These are phyloP conservation scores for Styphnolobium japonicum DNA, from an alignment of 306 rosid genomes.

Conservation along the genomic window DNA sequence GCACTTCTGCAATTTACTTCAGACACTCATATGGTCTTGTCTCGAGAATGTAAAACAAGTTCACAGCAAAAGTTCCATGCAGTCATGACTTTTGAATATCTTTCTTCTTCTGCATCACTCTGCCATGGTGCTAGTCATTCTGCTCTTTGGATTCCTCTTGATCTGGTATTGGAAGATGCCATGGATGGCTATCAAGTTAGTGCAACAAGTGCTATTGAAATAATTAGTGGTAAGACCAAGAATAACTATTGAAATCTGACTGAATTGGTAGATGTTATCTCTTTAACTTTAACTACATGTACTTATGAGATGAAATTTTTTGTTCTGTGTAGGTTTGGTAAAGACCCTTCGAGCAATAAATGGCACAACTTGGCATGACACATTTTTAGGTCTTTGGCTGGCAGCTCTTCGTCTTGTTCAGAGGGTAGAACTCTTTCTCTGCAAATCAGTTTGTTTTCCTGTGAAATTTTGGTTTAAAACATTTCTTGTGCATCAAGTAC, in stretches of 20 bases:
- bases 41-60: constrained; percentile 63
- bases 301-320: constrained; percentile 19
- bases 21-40: constrained; percentile 46
- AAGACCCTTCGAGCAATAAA: constrained; percentile 93
- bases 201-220: constrained; percentile 86
- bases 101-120: constrained; percentile 70
- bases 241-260: constrained; percentile 23
- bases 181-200: constrained; percentile 96
- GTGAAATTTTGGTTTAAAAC: constrained; percentile 15
- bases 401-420: constrained; percentile 92
- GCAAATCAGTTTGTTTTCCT: constrained; percentile 16
- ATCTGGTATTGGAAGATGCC: constrained; percentile 89
- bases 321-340: constrained; percentile 63
- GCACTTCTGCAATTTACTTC: constrained; percentile 58
- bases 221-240: constrained; percentile 56
- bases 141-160: constrained; percentile 97
- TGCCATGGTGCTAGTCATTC: constrained; percentile 75
- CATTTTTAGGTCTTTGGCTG: constrained; percentile 93
- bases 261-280: background rate
- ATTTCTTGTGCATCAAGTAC: background rate
- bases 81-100: constrained; percentile 76
- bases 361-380: constrained; percentile 92
- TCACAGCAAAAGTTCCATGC: constrained; percentile 63
- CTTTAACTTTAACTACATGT: constrained; percentile 4
- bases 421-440: constrained; percentile 63